A percentile compares a stretch with the other conserved stretches of the same genome.
Conservation (phyloP, 2,329 filamentous ascomycete species). For the Apiospora marii region DNA sequence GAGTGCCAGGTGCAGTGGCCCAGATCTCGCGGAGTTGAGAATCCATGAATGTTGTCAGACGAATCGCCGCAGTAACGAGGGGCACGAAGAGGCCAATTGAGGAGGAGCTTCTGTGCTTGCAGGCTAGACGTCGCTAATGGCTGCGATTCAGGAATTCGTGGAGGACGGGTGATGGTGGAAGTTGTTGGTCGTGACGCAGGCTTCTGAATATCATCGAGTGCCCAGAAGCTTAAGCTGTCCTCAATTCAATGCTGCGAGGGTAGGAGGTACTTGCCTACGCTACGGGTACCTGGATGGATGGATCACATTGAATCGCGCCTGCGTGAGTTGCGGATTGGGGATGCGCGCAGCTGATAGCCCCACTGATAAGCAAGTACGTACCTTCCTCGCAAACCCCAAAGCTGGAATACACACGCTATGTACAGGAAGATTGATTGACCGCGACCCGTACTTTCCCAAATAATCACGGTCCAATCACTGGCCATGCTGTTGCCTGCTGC, state of each 20-base stretch:
- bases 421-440: neutral
- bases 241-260: constrained; percentile 15
- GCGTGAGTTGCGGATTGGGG: neutral
- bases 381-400: too few species aligned
- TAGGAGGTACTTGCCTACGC: constrained; percentile 3
- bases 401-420: too few species aligned
- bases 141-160: neutral
- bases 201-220: constrained; percentile 2
- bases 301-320: constrained; percentile 11
- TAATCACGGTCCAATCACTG: neutral
- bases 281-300: constrained; percentile 11
- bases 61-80: constrained; percentile 8
- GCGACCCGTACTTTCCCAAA: neutral
- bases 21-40: constrained; percentile 87
- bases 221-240: constrained; percentile 23
- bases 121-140: neutral
- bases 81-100: neutral
- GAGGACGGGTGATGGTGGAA: neutral
- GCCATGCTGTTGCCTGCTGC: neutral
- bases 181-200: constrained; percentile 11
- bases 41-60: constrained; percentile 65
- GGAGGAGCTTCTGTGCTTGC: neutral
- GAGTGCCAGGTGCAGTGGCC: constrained; percentile 88
- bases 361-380: neutral
- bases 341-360: neutral